A percentile compares a stretch with the other conserved stretches of the same genome.
These are phyloP conservation scores for Ammopiptanthus mongolicus DNA, from an alignment of 306 rosid genomes.

Conservation along the genomic window DNA sequence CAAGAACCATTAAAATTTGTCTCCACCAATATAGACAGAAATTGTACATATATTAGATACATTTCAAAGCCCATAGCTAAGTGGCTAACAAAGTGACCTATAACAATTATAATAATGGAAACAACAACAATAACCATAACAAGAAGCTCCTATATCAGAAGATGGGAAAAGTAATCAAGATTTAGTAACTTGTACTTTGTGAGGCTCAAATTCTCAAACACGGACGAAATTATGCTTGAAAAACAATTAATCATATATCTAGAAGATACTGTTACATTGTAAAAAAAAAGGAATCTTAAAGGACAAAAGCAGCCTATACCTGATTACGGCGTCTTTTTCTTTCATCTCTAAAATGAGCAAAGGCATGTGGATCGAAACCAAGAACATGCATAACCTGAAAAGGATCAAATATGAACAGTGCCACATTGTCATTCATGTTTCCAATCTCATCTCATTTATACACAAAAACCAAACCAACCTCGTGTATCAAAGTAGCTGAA, in stretches of 20 bases:
- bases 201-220: background rate
- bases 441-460: conserved; percentile 5
- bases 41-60: background rate
- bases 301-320: conserved; percentile 39
- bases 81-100: background rate
- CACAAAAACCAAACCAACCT: conserved; percentile 49
- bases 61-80: background rate
- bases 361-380: conserved; percentile 98
- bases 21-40: conserved; percentile 1
- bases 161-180: background rate
- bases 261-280: background rate
- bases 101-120: background rate
- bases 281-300: background rate
- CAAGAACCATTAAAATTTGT: background rate
- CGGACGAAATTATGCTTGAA: conserved; percentile 6
- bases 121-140: background rate
- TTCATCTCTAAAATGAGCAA: conserved; percentile 96
- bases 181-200: conserved; percentile 2
- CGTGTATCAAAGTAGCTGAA: conserved; percentile 91
- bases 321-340: conserved; percentile 82
- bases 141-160: background rate
- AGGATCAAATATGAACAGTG: conserved; percentile 16
- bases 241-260: background rate
- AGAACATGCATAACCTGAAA: conserved; percentile 98
- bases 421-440: conserved; percentile 10